Percentiles rank a stretch among this genome's conserved stretches.
Evolutionary conservation across 2,329 filamentous ascomycete species (phyloP).

Genomic region (Nannizziopsis barbatae): DNA sequence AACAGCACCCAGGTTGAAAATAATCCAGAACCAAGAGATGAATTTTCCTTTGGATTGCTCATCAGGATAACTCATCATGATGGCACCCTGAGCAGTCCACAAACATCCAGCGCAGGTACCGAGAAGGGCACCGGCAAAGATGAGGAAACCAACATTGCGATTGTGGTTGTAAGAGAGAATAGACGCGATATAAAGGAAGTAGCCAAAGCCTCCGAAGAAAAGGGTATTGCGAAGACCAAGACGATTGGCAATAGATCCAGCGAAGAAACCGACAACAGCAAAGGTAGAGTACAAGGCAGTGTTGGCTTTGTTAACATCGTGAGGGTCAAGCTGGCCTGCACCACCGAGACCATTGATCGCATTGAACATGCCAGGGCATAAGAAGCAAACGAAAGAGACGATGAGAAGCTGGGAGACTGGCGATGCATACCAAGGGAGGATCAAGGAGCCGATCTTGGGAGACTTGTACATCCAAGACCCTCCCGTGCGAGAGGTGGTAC

Average conservation of each 20-base stretch:
- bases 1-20: conserved; percentile 85
- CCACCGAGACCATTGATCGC: conserved; percentile 55
- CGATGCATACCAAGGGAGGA: conserved; percentile 59
- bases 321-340: conserved; percentile 47
- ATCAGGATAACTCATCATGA: conserved; percentile 68
- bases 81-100: conserved; percentile 42
- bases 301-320: conserved; percentile 55
- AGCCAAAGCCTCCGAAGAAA: conserved; percentile 38
- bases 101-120: conserved; percentile 41
- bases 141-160: conserved; percentile 38
- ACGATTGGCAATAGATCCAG: conserved; percentile 41
- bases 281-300: conserved; percentile 64
- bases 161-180: conserved; percentile 43
- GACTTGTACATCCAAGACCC: conserved; percentile 56
- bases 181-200: conserved; percentile 40
- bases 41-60: conserved; percentile 76
- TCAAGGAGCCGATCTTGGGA: conserved; percentile 43
- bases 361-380: conserved; percentile 65
- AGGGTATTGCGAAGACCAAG: conserved; percentile 36
- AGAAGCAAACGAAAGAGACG: conserved; percentile 59
- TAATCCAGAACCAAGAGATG: conserved; percentile 87
- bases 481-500: neutral
- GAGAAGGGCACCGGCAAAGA: conserved; percentile 40
- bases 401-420: conserved; percentile 60
- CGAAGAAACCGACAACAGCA: conserved; percentile 53